A percentile compares a stretch with the other conserved stretches of the same genome.
Conservation (phyloP, 1,284 basidiomycete species). For the Anthracocystis walkeri region DNA sequence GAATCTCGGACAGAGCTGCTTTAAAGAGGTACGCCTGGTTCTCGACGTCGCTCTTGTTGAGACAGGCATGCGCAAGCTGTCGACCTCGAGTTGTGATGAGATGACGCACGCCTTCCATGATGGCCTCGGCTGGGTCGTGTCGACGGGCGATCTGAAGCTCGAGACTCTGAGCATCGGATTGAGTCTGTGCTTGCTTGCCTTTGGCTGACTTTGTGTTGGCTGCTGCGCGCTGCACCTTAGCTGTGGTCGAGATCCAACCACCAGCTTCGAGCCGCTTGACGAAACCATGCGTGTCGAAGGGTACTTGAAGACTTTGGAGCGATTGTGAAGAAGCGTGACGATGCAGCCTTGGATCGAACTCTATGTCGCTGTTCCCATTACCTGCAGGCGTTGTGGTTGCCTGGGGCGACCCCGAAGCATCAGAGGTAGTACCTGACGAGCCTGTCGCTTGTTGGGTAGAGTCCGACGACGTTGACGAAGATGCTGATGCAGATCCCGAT, state of each 20-base stretch:
- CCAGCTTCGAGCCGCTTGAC: slow-evolving; percentile 60
- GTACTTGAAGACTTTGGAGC: slow-evolving; percentile 50
- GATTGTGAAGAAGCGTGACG: slow-evolving; percentile 36
- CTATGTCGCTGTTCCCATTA: slow-evolving; percentile 17
- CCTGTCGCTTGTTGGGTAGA: slow-evolving; percentile 10
- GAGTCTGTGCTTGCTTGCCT: slow-evolving; percentile 23
- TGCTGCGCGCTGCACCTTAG: slow-evolving; percentile 18
- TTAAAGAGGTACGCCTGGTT: slow-evolving; percentile 90
- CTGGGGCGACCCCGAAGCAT: slow-evolving; percentile 14
- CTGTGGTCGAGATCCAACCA: slow-evolving; percentile 49
- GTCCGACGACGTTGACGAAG: slow-evolving; percentile 14
- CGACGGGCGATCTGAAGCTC: slow-evolving; percentile 39
- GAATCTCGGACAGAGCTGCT: slow-evolving; percentile 89
- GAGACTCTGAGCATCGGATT: slow-evolving; percentile 19
- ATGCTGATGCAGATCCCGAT: slow-evolving; percentile 8
- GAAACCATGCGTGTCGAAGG: slow-evolving; percentile 64
- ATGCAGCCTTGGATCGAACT: slow-evolving; percentile 27
- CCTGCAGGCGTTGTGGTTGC: background rate
- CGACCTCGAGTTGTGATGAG: slow-evolving; percentile 82
- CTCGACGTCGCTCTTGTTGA: slow-evolving; percentile 82
- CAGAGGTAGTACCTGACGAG: slow-evolving; percentile 16
- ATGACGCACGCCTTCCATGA: slow-evolving; percentile 88
- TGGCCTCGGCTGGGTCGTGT: slow-evolving; percentile 66
- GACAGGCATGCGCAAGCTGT: slow-evolving; percentile 79
- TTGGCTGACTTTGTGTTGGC: slow-evolving; percentile 18